Evolutionary conservation across 169 alveolate species (phyloP).

Genomic region (Cyclospora cayetanensis): DNA sequence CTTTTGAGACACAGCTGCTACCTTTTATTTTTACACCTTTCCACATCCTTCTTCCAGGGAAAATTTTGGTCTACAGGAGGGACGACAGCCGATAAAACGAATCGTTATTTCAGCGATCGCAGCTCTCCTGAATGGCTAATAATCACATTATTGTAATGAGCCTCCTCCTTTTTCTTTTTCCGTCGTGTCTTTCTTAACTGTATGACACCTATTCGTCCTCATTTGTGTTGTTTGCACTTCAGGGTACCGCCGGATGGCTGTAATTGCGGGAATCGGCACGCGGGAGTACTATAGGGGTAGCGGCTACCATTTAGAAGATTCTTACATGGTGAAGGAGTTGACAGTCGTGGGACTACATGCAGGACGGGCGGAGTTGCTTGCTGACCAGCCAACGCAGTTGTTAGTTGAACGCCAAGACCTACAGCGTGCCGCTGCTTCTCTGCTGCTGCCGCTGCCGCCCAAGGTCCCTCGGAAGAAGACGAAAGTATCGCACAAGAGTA

Average conservation of each 20-base stretch:
- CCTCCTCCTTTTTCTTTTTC: too few relatives aligned
- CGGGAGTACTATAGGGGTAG: constrained; percentile 97
- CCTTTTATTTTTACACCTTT: too few relatives aligned
- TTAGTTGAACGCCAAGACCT: constrained; percentile 37
- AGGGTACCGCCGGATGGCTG: constrained; percentile 89
- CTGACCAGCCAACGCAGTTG: constrained; percentile 42
- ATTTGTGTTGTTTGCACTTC: background rate
- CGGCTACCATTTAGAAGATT: constrained; percentile 88
- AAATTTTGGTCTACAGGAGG: too few relatives aligned
- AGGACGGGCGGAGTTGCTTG: constrained; percentile 54
- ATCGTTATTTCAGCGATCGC: too few relatives aligned
- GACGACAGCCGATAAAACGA: too few relatives aligned
- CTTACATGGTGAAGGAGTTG: constrained; percentile 68
- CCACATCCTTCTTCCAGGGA: too few relatives aligned
- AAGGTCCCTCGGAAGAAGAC: background rate
- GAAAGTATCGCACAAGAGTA: background rate
- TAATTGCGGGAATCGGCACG: constrained; percentile 99
- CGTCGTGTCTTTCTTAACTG: too few relatives aligned
- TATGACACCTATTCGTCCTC: background rate
- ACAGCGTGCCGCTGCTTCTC: background rate
- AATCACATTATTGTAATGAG: too few relatives aligned
- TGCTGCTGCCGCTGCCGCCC: constrained; percentile 50
- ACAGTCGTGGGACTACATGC: constrained; percentile 47
- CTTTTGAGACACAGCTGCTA: too few relatives aligned
- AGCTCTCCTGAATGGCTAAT: too few relatives aligned